Evolutionary conservation across 2,329 filamentous ascomycete genomes (phyloP), one percentile per base, ranked within the genome.

Genomic region (Incumbomyces delicatus): DNA sequence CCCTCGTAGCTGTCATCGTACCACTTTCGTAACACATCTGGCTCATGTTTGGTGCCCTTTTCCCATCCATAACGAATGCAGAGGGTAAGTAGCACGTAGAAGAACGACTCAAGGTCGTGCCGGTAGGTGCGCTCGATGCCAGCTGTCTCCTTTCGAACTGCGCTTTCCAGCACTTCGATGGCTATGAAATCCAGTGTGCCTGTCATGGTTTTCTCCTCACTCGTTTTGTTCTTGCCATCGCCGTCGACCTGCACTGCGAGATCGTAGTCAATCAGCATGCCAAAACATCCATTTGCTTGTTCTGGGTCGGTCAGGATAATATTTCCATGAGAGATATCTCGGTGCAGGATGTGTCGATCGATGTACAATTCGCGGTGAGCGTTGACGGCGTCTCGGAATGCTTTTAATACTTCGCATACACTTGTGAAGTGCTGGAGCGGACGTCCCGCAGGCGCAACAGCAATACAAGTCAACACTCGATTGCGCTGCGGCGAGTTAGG

Each of bases 311-410:
- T 55, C 12, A 70, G 63, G 29, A 69, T 65, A n/a, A 69, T 62
- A 40, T 66, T 69, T 12, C 60, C 57, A 1, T 59, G 51, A 0
- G 61, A 68, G 11, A 70, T 61, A 32, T 68, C 61, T 29, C 54
- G 54, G 48, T 69, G 60, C 7, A 69, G 58, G 42, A 68, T 64
- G 3, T 58, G 55, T 10, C 60, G 58, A 4, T 61, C n/a, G n/a
- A n/a, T 45, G 27, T 63, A 61, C 0, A 70, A 54, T 13, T 60
- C 65, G 13, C 48, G 55, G 44, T 69, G 60, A 12, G 56, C 64
- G n/a, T 52, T 62, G 44, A 69, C 60, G 12, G 59, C 59, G 45
- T 69, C 64, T 4, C 58, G 58, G 16, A 63, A 48, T 1, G 56
- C 58, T 36, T 58, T 50, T 1, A 71, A 56, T 7, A 70, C 51